Evolutionary conservation across 176 grass and related monocot species (phyloP).

Genomic region (Aegilops longissima): DNA sequence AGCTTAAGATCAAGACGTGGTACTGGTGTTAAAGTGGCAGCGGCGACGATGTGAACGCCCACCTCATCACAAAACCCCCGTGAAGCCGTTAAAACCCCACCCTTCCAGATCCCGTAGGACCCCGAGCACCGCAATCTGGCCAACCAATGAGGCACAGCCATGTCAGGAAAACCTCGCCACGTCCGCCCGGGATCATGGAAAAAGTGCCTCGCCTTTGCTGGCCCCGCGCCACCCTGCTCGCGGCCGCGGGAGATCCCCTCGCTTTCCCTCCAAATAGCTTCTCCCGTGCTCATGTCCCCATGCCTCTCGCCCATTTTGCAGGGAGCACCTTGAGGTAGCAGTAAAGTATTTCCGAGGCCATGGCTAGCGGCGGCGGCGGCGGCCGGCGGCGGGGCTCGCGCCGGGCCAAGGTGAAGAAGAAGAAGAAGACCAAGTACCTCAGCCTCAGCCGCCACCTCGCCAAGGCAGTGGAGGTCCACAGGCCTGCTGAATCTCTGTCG

Average conservation of each 20-base stretch:
- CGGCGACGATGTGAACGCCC: slow-evolving; percentile 18
- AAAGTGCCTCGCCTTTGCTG: slow-evolving; percentile 23
- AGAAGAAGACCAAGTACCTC: slow-evolving; percentile 69
- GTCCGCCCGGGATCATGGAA: slow-evolving; percentile 25
- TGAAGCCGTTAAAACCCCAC: slow-evolving; percentile 34
- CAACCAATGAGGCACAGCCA: background rate
- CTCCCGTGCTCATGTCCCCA: background rate
- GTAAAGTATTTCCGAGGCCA: background rate
- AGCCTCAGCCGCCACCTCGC: slow-evolving; percentile 58
- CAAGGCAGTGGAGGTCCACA: background rate
- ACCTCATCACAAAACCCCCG: slow-evolving; percentile 46
- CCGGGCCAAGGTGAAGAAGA: slow-evolving; percentile 43
- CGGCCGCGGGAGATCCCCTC: slow-evolving; percentile 22
- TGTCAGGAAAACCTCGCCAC: background rate
- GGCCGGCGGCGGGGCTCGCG: background rate
- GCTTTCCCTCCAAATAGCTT: slow-evolving; percentile 39
- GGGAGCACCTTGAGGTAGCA: background rate
- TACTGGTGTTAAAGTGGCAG: background rate
- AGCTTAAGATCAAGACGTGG: background rate
- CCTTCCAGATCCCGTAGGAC: slow-evolving; percentile 10
- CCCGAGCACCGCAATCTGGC: slow-evolving; percentile 42
- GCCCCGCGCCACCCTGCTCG: background rate
- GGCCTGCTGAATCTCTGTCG: background rate
- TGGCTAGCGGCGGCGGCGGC: slow-evolving; percentile 33
- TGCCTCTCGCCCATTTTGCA: slow-evolving; percentile 1